phyloP scores from a whole-genome alignment of 257 asterid genomes.

The Gentiana straminea region DNA sequence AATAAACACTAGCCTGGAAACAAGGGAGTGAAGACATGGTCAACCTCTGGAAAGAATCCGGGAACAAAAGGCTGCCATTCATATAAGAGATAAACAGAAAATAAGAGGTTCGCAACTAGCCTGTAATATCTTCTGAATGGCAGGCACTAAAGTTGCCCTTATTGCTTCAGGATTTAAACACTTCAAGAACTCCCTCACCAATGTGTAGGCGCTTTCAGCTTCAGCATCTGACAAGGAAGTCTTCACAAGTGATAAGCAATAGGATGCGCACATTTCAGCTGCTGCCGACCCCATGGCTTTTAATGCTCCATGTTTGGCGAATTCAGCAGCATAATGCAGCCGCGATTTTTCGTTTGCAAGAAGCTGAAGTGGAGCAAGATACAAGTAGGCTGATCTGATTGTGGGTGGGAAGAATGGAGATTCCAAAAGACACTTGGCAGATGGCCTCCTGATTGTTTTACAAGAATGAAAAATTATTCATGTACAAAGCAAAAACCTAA shows the following conservation, averaged over 20 bases:
- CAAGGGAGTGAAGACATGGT: slow-evolving; percentile 14
- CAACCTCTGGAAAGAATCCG: slow-evolving; percentile 4
- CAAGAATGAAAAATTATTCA: slow-evolving; percentile 14
- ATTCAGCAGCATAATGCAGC: slow-evolving; percentile 73
- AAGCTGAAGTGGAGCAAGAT: slow-evolving; percentile 83
- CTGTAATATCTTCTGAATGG: slow-evolving; percentile 86
- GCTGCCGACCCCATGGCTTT: slow-evolving; percentile 72
- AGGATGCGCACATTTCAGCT: slow-evolving; percentile 89
- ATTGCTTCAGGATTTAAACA: slow-evolving; percentile 57
- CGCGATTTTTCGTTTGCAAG: slow-evolving; percentile 74
- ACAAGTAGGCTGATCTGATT: slow-evolving; percentile 68
- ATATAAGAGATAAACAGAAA: slow-evolving; percentile 6
- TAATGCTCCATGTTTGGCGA: slow-evolving; percentile 76
- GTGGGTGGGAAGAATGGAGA: slow-evolving; percentile 77
- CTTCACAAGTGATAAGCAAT: slow-evolving; percentile 69
- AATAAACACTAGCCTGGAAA: slow-evolving; percentile 65
- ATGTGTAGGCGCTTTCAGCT: slow-evolving; percentile 77
- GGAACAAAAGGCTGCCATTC: slow-evolving; percentile 1
- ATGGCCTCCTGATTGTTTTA: slow-evolving; percentile 66
- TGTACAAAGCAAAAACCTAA: background rate
- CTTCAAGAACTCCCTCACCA: slow-evolving; percentile 69
- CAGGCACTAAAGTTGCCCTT: slow-evolving; percentile 51
- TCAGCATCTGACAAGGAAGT: slow-evolving; percentile 56
- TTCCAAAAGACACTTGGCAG: slow-evolving; percentile 80
- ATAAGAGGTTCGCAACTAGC: slow-evolving; percentile 32